Evolutionary conservation across 2,329 filamentous ascomycete genomes (phyloP).

Genomic region (Onygena corvina): DNA sequence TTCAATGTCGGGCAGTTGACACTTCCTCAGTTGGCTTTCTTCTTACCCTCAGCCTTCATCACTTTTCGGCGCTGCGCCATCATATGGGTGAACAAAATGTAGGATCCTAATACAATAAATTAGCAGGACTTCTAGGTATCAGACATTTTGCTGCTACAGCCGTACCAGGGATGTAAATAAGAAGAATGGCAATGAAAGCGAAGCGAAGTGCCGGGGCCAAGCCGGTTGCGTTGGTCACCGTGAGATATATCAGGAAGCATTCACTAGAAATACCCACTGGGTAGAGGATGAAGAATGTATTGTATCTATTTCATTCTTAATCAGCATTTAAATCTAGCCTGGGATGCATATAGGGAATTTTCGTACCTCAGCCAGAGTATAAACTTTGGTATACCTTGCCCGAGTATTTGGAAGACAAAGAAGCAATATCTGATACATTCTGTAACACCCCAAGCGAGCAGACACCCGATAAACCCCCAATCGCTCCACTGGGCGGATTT

Average conservation of each 20-base stretch:
- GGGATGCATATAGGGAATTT: no score
- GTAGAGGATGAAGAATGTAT: conserved; percentile 87
- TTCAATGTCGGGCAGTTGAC: neutral
- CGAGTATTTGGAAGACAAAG: conserved; percentile 58
- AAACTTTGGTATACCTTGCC: conserved; percentile 46
- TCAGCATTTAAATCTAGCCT: no score
- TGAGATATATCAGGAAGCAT: conserved; percentile 63
- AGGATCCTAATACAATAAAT: conserved; percentile 46
- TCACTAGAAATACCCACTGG: conserved; percentile 84
- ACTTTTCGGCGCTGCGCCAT: conserved; percentile 77
- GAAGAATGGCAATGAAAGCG: conserved; percentile 52
- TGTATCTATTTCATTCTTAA: conserved; percentile 42
- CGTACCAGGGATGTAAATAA: conserved; percentile 66
- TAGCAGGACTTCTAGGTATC: conserved; percentile 16
- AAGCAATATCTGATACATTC: conserved; percentile 90
- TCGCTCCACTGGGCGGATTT: conserved; percentile 25
- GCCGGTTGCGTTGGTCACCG: conserved; percentile 48
- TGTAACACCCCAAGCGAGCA: conserved; percentile 77
- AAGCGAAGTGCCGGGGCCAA: conserved; percentile 44
- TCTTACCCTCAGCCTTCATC: conserved; percentile 48
- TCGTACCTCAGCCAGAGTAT: conserved; percentile 64
- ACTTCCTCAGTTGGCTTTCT: conserved; percentile 10
- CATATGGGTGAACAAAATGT: conserved; percentile 89
- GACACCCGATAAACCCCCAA: conserved; percentile 37
- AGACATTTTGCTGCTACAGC: neutral